Evolutionary conservation across 257 asterid genomes (phyloP).

Genomic region (Solanum appendiculatum): DNA sequence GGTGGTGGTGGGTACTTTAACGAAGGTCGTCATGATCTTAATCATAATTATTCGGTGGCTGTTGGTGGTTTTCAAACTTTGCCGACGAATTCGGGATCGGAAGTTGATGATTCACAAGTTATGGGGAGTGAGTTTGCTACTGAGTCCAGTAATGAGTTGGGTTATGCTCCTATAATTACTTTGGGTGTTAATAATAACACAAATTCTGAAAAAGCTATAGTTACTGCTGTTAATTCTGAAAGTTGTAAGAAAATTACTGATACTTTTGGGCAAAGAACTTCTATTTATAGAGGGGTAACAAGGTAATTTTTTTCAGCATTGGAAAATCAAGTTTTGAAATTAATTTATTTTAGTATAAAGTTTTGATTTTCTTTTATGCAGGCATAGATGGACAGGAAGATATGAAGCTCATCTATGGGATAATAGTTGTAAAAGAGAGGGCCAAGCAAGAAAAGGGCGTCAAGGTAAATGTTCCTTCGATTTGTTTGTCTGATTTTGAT

Average conservation of each 20-base stretch:
- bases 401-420: constrained; percentile 99
- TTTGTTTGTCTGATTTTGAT: background rate
- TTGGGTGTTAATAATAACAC: constrained; percentile 20
- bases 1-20: background rate
- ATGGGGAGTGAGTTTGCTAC: background rate
- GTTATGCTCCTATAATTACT: constrained; percentile 10
- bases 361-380: constrained; percentile 12
- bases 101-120: constrained; percentile 31
- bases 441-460: constrained; percentile 99
- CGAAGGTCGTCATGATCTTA: constrained; percentile 41
- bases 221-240: constrained; percentile 37
- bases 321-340: background rate
- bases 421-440: constrained; percentile 97
- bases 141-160: constrained; percentile 62
- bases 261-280: constrained; percentile 84
- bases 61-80: constrained; percentile 64
- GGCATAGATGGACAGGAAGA: constrained; percentile 99
- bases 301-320: constrained; percentile 23
- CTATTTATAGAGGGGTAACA: constrained; percentile 93
- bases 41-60: background rate
- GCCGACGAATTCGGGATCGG: constrained; percentile 77
- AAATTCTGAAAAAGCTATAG: constrained; percentile 22
- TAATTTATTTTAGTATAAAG: background rate
- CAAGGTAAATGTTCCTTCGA: constrained; percentile 37
- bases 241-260: constrained; percentile 55